Base-by-base conservation (phyloP, 768 basidiomycete species). In the Amanita rubescens region DNA sequence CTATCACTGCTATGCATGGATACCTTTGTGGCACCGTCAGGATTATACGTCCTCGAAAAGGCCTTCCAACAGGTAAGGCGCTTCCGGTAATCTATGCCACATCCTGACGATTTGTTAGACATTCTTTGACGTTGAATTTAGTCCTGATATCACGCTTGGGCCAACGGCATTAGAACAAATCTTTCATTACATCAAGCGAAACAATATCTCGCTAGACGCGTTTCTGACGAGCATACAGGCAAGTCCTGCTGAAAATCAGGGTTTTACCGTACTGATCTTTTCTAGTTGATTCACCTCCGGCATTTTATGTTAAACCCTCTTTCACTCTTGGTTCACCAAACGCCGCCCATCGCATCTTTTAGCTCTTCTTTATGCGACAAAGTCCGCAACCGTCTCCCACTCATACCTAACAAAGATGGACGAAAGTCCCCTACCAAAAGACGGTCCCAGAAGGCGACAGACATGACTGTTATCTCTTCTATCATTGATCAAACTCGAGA, bases 141-240 rank as follows among this genome's bases (percentile, higher is more conserved):
- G 81, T 41, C 82, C 85, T 0, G 71, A 73, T 48, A 56, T 90
- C 24, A 68, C 84, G 61, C 69, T 87, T 3, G 88, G 89, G 1
- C 81, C 86, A 0, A 58, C 71, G 10, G 58, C 69, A 0, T 68
- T 91, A 3, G 75, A 78, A 39, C 82, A 74, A 60, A 61, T 90
- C 4, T 62, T 68, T 19, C 83, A 87, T 53, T 78, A 82, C 52
- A 81, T 75, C 57, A 67, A 67, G 24, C 75, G 84, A 34, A 77
- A 82, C 51, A 74, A 76, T 22, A 64, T 76, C 0, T 85, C 85
- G 0, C 60, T 83, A 1, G 84, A 87, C 58, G 70, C 71, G 7
- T 58, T 83, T 8, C 58, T 81, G 9, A 81, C 79, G 6, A 73
- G 81, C 32, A 62, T 91, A 5, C 87, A 89, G 70, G 85, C 85